Base-by-base conservation (phyloP, 2,329 filamentous ascomycete genomes). In the Parastagonospora nodorum region DNA sequence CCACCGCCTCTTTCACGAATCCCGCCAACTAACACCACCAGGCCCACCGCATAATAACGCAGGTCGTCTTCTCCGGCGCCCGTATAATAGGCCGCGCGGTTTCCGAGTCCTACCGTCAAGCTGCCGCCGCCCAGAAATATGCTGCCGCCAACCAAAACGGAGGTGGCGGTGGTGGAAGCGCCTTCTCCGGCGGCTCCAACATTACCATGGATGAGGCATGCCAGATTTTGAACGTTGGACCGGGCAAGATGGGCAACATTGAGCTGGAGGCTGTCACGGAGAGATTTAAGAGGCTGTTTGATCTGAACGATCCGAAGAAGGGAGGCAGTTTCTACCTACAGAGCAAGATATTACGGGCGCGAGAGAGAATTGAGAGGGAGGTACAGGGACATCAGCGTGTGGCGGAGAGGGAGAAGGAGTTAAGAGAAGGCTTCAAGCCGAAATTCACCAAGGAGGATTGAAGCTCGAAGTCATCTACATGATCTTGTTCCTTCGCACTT, bases 241-340 rank as follows among this genome's bases (percentile, higher is more conserved):
- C 92, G 32, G 92, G 93, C 1, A 84, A 88, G 73, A 84, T 82
- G 54, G 91, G 90, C 39, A 82, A 91, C 71, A 82, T 88, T 52
- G 89, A 92, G 71, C 79, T 92, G 72, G 89, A 92, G 65, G 82
- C 88, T 60, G 86, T 96, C 48, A 87, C 89, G 76, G 86, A 88
- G 63, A 84, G 92, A 46, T 99, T 97, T 82, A 97, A 97, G 84
- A 86, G 88, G 59, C 79, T 99, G 41, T 99, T 97, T 73, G 94
- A 99, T 75, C 80, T 85, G 64, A 99, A 99, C 78, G 90, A 99
- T 60, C 93, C 94, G 9, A 83, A 95, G 75, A 96, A 96, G 71
- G 94, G 94, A 31, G 94, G 94, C 45, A 97, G 92, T 68, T 99
- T 99, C 77, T 99, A 99, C 76, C 82, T 99, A 42, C 94, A 99